Evolutionary conservation across 495 filamentous ascomycete genomes (phyloP).

Genomic region (Chaetomium fimeti): DNA sequence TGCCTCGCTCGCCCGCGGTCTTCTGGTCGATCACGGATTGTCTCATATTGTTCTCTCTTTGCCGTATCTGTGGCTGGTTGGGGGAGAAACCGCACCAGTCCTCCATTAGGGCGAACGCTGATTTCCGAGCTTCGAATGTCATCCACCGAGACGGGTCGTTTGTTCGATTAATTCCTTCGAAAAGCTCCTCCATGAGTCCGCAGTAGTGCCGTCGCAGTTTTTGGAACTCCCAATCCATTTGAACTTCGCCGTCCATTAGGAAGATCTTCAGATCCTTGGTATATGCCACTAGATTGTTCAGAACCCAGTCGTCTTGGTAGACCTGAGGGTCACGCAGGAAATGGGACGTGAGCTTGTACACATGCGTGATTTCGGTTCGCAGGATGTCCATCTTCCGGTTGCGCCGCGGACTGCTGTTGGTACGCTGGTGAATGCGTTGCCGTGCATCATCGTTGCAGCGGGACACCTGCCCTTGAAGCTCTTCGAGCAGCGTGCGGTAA

Average conservation of each 20-base stretch:
- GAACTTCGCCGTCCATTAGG: constrained; percentile 87
- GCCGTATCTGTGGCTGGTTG: constrained; percentile 77
- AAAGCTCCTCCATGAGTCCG: constrained; percentile 86
- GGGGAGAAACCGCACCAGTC: constrained; percentile 98
- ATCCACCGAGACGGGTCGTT: constrained; percentile 88
- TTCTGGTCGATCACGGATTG: constrained; percentile 69
- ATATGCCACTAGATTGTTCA: constrained; percentile 85
- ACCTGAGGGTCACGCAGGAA: constrained; percentile 78
- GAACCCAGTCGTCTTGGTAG: constrained; percentile 86
- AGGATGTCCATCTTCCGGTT: constrained; percentile 80
- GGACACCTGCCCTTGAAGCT: constrained; percentile 77
- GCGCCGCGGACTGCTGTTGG: constrained; percentile 68
- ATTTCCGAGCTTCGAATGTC: constrained; percentile 91
- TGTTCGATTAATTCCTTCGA: constrained; percentile 85
- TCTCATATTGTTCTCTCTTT: constrained; percentile 84
- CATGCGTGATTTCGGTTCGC: constrained; percentile 90
- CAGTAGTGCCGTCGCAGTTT: constrained; percentile 90
- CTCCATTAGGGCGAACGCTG: constrained; percentile 93
- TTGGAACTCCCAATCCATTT: constrained; percentile 96
- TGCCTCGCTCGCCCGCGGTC: constrained; percentile 63
- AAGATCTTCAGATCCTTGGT: constrained; percentile 91
- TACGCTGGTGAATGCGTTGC: constrained; percentile 77
- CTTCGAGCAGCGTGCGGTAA: constrained; percentile 90
- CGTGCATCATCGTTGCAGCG: constrained; percentile 86
- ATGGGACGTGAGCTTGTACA: constrained; percentile 90